phyloP scores from a whole-genome alignment of 768 basidiomycete genomes.

The Exsudoporus frostii region DNA sequence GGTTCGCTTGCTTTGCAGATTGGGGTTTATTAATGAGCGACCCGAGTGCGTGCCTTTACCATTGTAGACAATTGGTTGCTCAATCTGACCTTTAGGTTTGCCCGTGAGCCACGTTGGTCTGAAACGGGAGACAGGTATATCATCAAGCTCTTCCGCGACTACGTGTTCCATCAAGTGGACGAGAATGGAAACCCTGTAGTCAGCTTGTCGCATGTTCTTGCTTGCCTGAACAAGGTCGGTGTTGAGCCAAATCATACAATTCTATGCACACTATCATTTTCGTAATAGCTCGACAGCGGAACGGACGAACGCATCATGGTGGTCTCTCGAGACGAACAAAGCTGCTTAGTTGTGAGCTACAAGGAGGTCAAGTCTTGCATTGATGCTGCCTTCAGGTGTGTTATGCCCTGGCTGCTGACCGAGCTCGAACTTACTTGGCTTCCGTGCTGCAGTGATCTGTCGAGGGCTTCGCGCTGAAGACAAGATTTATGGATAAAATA shows the following conservation, averaged over 20 bases:
- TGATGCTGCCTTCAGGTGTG: slow-evolving; percentile 79
- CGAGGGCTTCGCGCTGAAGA: slow-evolving; percentile 22
- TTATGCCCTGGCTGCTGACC: neutral
- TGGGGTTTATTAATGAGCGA: slow-evolving; percentile 99
- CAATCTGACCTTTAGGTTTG: slow-evolving; percentile 59
- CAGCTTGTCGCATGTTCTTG: slow-evolving; percentile 86
- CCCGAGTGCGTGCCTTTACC: slow-evolving; percentile 70
- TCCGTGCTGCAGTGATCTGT: slow-evolving; percentile 43
- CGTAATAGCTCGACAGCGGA: slow-evolving; percentile 79
- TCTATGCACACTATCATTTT: neutral
- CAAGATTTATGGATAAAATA: slow-evolving; percentile 43
- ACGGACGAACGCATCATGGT: slow-evolving; percentile 95
- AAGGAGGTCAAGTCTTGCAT: slow-evolving; percentile 87
- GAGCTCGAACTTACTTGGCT: neutral
- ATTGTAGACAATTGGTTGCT: neutral
- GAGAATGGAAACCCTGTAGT: slow-evolving; percentile 86
- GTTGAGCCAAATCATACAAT: neutral
- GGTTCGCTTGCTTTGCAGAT: slow-evolving; percentile 85
- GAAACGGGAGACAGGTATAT: slow-evolving; percentile 98
- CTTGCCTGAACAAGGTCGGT: slow-evolving; percentile 88
- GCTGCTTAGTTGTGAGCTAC: slow-evolving; percentile 90
- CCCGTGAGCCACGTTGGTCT: slow-evolving; percentile 95
- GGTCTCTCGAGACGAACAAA: slow-evolving; percentile 92
- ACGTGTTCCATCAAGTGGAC: slow-evolving; percentile 97
- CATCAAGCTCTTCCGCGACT: slow-evolving; percentile 96